Evolutionary conservation across 2,329 filamentous ascomycete genomes (phyloP), one percentile per base, ranked within the genome.

Genomic region (Phyllosticta citribraziliensis): DNA sequence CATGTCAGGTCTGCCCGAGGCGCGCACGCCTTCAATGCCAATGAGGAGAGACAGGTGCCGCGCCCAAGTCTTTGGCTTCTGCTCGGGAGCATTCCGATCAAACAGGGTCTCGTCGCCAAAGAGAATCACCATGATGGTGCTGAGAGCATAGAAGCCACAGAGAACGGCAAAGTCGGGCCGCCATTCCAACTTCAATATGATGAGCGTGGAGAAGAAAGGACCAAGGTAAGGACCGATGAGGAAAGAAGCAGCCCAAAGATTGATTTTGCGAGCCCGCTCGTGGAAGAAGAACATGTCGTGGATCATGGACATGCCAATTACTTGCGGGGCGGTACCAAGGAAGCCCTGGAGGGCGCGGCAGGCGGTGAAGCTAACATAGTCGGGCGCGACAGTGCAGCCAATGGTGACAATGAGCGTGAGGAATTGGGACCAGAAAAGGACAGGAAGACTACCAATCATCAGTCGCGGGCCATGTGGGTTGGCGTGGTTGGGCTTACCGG

Each of bases 251-350:
- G 64, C 65, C 60, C 60, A 62, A 25, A 62, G 54, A 20, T 70
- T 72, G 60, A 73, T 69, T 55, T 71, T 72, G 6, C 71, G 64
- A 2, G 71, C 69, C 53, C 70, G 71, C 58, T 74, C 71, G 54
- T 74, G 70, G 64, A 73, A 73, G 66, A 67, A 74, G 65, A 73
- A 74, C 70, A 74, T 69, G 54, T 74, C 72, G 53, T 74, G 70
- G 11, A 74, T 65, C 20, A 68, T 68, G 19, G 63, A 66, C 17
- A 72, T 60, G 19, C 68, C 68, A 40, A 67, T 65, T 11, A 68
- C 67, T 54, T 71, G 70, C 1, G 67, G 64, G 1, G 66, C 65
- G 1, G 70, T 69, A 22, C 64, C 62, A 56, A 70, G 68, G 33
- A 69, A 68, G 10, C 67, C 69, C 33, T 67, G 68, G 3, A 69